Evolutionary conservation across 2,329 filamentous ascomycete species (phyloP).

Genomic region (Ampelomyces quisqualis): DNA sequence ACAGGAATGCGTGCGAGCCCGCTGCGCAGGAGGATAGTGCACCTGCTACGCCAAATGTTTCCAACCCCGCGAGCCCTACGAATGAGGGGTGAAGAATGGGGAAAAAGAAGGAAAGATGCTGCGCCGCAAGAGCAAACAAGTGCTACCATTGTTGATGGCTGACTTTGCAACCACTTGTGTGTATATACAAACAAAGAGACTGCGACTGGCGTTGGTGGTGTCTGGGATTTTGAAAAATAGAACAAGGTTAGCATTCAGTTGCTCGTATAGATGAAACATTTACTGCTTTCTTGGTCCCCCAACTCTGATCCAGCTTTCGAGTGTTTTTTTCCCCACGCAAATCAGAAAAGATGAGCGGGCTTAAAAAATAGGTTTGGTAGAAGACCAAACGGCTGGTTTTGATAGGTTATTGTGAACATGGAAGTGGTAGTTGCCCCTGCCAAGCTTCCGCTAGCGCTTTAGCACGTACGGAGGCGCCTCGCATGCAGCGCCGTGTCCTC

Average conservation of each 20-base stretch:
- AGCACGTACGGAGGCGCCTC: too few species aligned
- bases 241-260: conserved; percentile 23
- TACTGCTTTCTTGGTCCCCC: too few species aligned
- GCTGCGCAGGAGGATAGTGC: conserved; percentile 20
- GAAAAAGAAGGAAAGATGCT: background rate
- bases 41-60: conserved; percentile 30
- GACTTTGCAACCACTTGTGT: conserved; percentile 1
- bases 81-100: conserved; percentile 11
- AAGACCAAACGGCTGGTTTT: too few species aligned
- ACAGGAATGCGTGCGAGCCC: conserved; percentile 50
- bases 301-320: too few species aligned
- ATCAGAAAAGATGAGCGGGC: too few species aligned
- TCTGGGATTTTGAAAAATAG: conserved; percentile 18
- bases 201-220: conserved; percentile 4
- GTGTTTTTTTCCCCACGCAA: too few species aligned
- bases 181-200: conserved; percentile 1
- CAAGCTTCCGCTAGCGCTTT: too few species aligned
- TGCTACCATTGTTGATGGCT: background rate
- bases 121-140: background rate
- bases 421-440: too few species aligned
- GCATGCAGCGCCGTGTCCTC: too few species aligned
- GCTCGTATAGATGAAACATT: conserved; percentile 14
- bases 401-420: too few species aligned
- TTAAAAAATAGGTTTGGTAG: too few species aligned
- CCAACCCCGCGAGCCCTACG: conserved; percentile 28